Evolutionary conservation across 2,329 filamentous ascomycete genomes (phyloP), one percentile per base, ranked within the genome.

Genomic region (Sclerotinia sclerotiorum): DNA sequence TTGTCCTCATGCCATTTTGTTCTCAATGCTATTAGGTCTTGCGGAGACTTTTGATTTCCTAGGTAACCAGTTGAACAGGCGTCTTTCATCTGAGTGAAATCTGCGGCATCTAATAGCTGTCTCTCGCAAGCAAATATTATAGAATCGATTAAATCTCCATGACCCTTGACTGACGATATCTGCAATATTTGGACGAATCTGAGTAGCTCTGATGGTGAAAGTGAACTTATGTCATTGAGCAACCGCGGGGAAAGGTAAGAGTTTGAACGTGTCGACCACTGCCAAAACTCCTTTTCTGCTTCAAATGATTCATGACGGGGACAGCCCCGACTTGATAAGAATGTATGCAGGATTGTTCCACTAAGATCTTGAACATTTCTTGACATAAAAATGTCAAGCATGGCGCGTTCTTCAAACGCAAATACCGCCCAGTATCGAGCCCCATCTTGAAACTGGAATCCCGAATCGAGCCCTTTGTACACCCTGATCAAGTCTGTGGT

Each of bases 1-100:
- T 81, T 79, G 8, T 80, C 78, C 5, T 72, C 69, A 62, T 82
- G 80, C 82, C 82, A 83, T 11, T 70, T 74, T 11, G 82, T 73
- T 19, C 82, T 79, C 11, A 78, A 74, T n/a, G 73, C 69, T 17
- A 83, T 72, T 27, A 83, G 68, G 13, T 75, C 73, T 49, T 79
- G 74, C 8, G 76, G 65, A 27, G 78, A 76, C 24, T 79, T 73
- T 2, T 78, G 75, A n/a, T 80, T 79, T 24, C 78, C 74, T 5
- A 84, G 76, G 68, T 82, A 84, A 6, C 74, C 76, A 39, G 76
- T 73, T 0, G 81, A 79, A 69, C 78, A 79, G 13, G 79, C 73
- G 44, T 78, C 77, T 69, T 79, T 79, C 17, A 82, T 73, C 68
- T 82, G 81, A 5, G 73, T 69, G 5, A 81, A 58, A 13, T 62